Evolutionary conservation across 495 filamentous ascomycete genomes (phyloP).

Genomic region (Lindgomyces ingoldianus): DNA sequence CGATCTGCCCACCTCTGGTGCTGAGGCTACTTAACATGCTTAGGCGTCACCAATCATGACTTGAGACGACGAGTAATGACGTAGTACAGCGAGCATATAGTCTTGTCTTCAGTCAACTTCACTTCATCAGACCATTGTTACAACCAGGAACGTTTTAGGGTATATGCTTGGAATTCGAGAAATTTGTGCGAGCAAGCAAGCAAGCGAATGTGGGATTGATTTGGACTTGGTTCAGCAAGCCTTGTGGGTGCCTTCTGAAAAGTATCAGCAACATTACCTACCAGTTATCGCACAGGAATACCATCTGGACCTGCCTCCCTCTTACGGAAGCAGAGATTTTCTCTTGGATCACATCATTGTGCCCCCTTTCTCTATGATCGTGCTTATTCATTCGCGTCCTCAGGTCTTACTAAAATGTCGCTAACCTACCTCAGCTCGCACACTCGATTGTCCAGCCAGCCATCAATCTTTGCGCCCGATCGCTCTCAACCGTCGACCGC

Average conservation of each 20-base stretch:
- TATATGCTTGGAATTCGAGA: neutral
- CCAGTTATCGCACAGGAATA: neutral
- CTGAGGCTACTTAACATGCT: neutral
- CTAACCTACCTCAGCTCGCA: neutral
- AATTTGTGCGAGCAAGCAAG: neutral
- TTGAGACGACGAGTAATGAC: conserved; percentile 6
- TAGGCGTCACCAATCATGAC: neutral
- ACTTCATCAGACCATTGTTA: conserved; percentile 5
- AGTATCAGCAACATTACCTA: neutral
- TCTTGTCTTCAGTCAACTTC: conserved; percentile 6
- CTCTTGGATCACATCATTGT: no score
- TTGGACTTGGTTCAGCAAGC: no score
- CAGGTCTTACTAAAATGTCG: neutral
- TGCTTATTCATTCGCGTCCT: neutral
- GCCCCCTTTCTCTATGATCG: neutral
- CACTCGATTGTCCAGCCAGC: neutral
- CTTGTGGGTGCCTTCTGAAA: neutral
- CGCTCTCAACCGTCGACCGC: neutral
- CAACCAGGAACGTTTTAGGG: neutral
- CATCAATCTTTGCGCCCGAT: neutral
- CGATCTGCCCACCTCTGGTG: neutral
- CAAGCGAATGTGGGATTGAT: neutral
- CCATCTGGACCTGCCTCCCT: neutral
- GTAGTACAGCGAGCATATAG: neutral
- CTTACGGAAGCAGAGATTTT: neutral